These are phyloP conservation scores for Lichina pygmaea DNA, from an alignment of 495 filamentous ascomycete species.

Conservation along the genomic window DNA sequence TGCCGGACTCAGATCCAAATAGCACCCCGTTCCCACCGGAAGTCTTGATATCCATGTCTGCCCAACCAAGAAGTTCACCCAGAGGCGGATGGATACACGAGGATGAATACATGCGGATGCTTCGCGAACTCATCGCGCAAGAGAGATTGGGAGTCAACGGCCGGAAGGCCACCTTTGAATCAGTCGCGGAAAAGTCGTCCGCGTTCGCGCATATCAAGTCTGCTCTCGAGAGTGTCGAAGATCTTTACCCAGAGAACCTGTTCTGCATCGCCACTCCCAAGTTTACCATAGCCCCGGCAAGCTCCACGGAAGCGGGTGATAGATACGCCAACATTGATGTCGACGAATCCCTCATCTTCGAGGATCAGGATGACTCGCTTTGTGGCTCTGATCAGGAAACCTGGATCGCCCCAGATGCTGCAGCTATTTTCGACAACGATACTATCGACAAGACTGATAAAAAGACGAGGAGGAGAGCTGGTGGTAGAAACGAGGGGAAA, in stretches of 20 bases:
- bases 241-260: slow-evolving; percentile 50
- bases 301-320: not conserved
- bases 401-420: too few species aligned
- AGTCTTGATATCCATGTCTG: slow-evolving; percentile 63
- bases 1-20: slow-evolving; percentile 27
- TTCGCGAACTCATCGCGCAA: slow-evolving; percentile 28
- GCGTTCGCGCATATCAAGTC: slow-evolving; percentile 40
- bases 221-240: slow-evolving; percentile 54
- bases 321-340: slow-evolving; percentile 12
- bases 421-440: too few species aligned
- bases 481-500: too few species aligned
- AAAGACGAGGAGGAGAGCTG: too few species aligned
- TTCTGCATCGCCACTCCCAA: too few species aligned
- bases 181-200: slow-evolving; percentile 25
- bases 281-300: too few species aligned
- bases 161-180: slow-evolving; percentile 27
- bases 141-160: slow-evolving; percentile 28
- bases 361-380: not conserved
- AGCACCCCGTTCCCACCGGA: slow-evolving; percentile 40
- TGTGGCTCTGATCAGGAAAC: too few species aligned
- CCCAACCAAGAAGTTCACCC: slow-evolving; percentile 39
- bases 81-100: slow-evolving; percentile 72
- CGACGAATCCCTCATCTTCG: slow-evolving; percentile 12
- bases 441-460: too few species aligned
- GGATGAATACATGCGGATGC: slow-evolving; percentile 44